Evolutionary conservation across 139 green algal species (phyloP).

Genomic region (Astrephomene gubernaculifera): DNA sequence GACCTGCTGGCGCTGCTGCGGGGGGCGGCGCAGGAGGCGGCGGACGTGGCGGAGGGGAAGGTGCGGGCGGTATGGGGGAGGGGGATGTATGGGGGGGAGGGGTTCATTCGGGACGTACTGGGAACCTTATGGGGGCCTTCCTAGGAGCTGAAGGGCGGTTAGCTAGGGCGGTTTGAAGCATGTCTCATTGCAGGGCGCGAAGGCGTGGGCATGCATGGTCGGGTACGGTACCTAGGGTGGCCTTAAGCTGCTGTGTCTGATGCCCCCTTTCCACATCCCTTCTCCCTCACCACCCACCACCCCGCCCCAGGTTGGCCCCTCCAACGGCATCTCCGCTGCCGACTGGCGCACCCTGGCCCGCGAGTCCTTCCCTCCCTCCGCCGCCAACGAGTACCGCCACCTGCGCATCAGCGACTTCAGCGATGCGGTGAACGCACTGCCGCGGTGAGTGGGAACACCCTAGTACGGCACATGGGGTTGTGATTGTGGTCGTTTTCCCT

Average conservation of each 20-base stretch:
- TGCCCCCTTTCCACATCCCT: too few species aligned
- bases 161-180: too few species aligned
- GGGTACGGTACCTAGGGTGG: too few species aligned
- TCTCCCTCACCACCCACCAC: background rate
- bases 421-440: slow-evolving; percentile 78
- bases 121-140: too few species aligned
- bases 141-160: too few species aligned
- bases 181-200: too few species aligned
- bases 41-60: slow-evolving; percentile 70
- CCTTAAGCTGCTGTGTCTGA: too few species aligned
- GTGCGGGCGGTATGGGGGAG: background rate
- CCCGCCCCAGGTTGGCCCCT: background rate
- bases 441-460: slow-evolving; percentile 59
- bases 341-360: slow-evolving; percentile 71
- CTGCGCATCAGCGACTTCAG: slow-evolving; percentile 85
- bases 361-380: slow-evolving; percentile 63
- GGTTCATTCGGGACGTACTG: too few species aligned
- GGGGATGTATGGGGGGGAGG: background rate
- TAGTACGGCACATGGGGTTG: too few species aligned
- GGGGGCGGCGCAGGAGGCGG: slow-evolving; percentile 50
- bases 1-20: slow-evolving; percentile 79
- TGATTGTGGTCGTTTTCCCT: too few species aligned
- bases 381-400: slow-evolving; percentile 79
- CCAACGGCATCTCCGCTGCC: slow-evolving; percentile 39
- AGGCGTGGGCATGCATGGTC: too few species aligned